Evolutionary conservation across 2,329 filamentous ascomycete species (phyloP).

Genomic region (Beauveria caledonica): DNA sequence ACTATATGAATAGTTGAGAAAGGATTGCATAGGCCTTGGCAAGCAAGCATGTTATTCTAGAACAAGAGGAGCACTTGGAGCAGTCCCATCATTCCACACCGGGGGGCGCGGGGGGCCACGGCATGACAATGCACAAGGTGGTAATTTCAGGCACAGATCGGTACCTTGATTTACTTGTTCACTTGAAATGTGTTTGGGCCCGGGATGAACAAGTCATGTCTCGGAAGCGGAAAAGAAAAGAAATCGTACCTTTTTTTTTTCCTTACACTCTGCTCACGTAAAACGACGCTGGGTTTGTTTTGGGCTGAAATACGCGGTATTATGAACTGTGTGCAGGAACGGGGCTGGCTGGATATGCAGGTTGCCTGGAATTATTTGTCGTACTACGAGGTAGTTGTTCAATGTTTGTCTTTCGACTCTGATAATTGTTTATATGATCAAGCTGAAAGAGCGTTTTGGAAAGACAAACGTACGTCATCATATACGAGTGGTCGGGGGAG

Average conservation of each 20-base stretch:
- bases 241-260: background rate
- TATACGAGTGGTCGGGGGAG: no score
- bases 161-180: background rate
- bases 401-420: background rate
- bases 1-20: no score
- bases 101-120: background rate
- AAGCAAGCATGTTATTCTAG: background rate
- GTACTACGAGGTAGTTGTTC: no score
- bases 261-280: no score
- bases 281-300: background rate
- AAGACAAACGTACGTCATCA: no score
- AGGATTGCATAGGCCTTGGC: no score
- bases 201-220: background rate
- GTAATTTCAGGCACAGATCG: constrained; percentile 6
- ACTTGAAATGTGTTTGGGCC: no score
- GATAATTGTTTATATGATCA: background rate
- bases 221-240: background rate
- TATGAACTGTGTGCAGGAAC: background rate
- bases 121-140: background rate
- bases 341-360: background rate
- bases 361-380: background rate
- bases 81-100: no score
- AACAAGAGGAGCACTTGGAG: background rate
- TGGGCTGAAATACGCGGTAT: background rate
- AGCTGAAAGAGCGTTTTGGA: background rate